Evolutionary conservation across 1,284 basidiomycete species (phyloP).

Genomic region (Boletus albobrunnescens): DNA sequence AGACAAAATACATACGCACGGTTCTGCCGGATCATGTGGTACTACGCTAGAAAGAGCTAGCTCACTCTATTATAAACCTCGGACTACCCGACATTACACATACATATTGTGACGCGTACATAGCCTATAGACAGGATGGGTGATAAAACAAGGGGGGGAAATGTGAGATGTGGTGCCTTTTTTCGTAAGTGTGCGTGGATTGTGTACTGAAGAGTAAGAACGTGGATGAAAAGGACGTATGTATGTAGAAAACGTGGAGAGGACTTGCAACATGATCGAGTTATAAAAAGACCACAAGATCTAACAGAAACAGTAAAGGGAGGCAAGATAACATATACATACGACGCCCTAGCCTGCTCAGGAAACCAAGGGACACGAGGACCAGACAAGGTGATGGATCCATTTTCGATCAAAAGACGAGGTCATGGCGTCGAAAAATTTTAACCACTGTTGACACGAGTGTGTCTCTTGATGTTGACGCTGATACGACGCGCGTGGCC

Average conservation of each 20-base stretch:
- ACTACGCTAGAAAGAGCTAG: neutral
- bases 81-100: neutral
- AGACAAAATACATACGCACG: neutral
- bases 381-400: neutral
- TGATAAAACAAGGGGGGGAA: neutral
- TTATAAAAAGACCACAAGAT: neutral
- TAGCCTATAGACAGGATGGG: constrained; percentile 1
- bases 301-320: neutral
- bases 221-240: neutral
- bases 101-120: constrained; percentile 1
- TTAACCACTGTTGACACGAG: constrained; percentile 14
- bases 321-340: constrained; percentile 4
- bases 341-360: neutral
- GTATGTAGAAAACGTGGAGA: neutral
- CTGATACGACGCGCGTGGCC: constrained; percentile 37
- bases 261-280: neutral
- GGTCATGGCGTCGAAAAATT: neutral
- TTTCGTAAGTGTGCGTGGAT: too few species aligned
- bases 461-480: constrained; percentile 30
- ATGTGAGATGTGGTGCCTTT: neutral
- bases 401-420: neutral
- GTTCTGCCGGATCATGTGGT: neutral
- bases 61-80: neutral
- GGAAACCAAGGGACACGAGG: neutral
- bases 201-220: neutral